These are phyloP conservation scores for Sporothrix pseudoabietina DNA, from an alignment of 2,329 filamentous ascomycete species.

Conservation along the genomic window DNA sequence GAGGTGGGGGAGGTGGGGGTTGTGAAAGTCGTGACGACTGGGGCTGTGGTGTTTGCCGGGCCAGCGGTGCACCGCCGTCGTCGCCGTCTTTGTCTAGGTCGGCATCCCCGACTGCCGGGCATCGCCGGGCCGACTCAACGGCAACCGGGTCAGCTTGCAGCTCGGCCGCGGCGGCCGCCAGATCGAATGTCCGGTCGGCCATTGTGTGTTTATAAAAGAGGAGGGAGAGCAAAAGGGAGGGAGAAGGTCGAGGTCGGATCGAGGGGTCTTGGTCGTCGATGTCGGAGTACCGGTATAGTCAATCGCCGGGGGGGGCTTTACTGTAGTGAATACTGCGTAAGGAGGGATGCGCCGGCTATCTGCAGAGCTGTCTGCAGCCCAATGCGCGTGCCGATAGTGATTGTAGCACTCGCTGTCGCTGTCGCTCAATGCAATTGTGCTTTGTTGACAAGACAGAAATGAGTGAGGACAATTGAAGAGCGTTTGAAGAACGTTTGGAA, in stretches of 20 bases:
- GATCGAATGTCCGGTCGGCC: conserved; percentile 7
- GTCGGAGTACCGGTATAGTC: not conserved
- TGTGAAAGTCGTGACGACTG: not conserved
- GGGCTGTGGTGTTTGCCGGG: not conserved
- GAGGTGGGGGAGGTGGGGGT: not conserved
- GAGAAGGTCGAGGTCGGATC: not conserved
- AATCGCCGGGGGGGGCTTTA: not conserved
- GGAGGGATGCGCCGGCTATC: conserved; percentile 2
- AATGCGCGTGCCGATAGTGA: not conserved
- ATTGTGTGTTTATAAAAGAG: conserved; percentile 12
- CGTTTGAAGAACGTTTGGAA: not conserved
- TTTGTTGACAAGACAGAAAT: not conserved
- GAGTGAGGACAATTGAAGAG: not conserved
- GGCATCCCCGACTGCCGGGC: not conserved
- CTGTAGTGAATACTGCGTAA: no score
- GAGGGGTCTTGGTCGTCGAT: not conserved
- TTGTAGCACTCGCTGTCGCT: not conserved
- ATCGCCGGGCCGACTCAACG: no score
- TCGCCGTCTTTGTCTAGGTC: not conserved
- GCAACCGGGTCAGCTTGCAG: conserved; percentile 7
- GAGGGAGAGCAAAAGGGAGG: not conserved
- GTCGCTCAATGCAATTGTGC: not conserved
- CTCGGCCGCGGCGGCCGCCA: conserved; percentile 22
- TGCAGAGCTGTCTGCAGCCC: conserved; percentile 17
- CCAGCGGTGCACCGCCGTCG: conserved; percentile 21